Evolutionary conservation across 768 basidiomycete genomes (phyloP), one percentile per base, ranked within the genome.

Genomic region (Pisolithus marmoratus): DNA sequence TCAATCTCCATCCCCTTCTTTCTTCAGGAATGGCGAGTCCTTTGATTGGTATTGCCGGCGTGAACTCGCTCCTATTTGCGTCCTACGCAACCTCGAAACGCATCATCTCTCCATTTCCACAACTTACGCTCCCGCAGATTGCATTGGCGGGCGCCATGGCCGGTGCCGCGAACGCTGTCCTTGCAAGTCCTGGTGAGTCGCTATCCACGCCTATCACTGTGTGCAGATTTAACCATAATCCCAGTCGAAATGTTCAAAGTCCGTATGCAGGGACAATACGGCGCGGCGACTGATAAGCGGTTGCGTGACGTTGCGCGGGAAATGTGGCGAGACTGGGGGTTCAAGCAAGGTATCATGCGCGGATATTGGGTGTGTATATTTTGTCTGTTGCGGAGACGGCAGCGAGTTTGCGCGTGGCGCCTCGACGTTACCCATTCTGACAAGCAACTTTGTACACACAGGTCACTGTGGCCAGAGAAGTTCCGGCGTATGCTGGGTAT

Each of bases 221-320:
- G n/a, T 26, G 9, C 36, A 22, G 7, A 19, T 46, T 38, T 6
- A 23, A 54, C 17, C 38, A 15, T 50, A n/a, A 36, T 15, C 40
- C 49, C 54, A 91, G 90, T 93, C 47, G 96, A 99, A 70, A 91
- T 98, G 89, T 97, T 97, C 75, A 98, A 99, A 70, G 91, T 97
- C 26, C 80, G 90, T 17, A 96, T 96, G 95, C 94, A 96, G 69
- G 94, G 88, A 7, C 90, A 97, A 64, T 95, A 96, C 59, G 95
- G 94, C 11, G 77, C 75, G 4, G 75, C 81, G 12, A 76, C 79
- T 8, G 94, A 97, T 65, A 87, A 94, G 67, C 79, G 81, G 38
- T 74, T 99, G 24, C 71, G 85, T 34, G 76, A 72, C 8, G 77
- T 97, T 8, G 81, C 80, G 15, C 72, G 70, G 20, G 93, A 94